Base-by-base conservation (phyloP, 352 stramenopile species). In the Elongisporangium anandrum region DNA sequence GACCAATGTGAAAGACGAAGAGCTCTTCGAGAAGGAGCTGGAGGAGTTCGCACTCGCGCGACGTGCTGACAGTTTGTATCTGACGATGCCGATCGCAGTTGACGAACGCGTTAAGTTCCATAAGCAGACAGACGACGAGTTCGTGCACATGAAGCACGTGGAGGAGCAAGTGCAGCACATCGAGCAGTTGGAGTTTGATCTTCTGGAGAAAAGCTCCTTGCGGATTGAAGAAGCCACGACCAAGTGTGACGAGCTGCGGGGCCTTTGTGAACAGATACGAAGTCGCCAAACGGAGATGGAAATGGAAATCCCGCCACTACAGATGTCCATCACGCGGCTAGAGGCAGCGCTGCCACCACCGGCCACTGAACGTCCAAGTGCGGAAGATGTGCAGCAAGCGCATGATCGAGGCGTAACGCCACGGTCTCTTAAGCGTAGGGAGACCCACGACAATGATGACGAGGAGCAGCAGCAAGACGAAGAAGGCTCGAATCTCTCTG, bases 121-220 rank as follows among this genome's bases (percentile, higher is more conserved):
- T 12, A 69, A 73, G 21, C 71, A 72, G 55, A 24, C 72, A 24
- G 81, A 89, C 16, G 68, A 73, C 4, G 81, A 91, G 52, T 91
- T 71, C 19, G 71, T 81, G 0, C 81, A 91, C 63, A 76, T 85
- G 66, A 88, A 84, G 53, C 67, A 69, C 45, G 63, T 88, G 45
- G 81, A 91, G 45, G 58, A 73, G 13, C 60, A 72, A 15, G 68
- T 74, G 52, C 49, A 84, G n/a, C 59, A 63, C 53, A 65, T 79
- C 6, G 81, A 91, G 49, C 77, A 82, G 53, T 60, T 77, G 2
- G 81, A 91, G 61, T 91, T 85, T 49, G 73, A 87, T 56, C 54
- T 91, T 16, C 60, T 91, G 0, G 81, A 91, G 58, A 91, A 91
- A 56, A 87, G 64, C 12, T 38, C 77, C n/a, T 22, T 77, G 45